phyloP scores from a whole-genome alignment of 78 protist species.

The Goniomonas avonlea region DNA sequence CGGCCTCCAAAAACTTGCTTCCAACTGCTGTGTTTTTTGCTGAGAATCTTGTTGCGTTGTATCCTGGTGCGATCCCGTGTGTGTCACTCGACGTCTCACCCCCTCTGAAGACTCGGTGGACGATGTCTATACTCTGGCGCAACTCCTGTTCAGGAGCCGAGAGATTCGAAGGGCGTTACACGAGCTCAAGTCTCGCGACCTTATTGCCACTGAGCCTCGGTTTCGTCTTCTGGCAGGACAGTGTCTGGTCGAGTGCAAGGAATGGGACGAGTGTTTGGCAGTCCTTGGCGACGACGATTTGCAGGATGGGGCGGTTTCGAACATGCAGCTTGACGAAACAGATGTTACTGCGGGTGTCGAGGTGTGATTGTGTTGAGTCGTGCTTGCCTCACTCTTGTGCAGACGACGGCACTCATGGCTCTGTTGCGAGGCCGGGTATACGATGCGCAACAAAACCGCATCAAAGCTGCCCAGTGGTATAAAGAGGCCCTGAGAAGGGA shows the following conservation, averaged over 20 bases:
- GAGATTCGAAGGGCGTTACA: not conserved
- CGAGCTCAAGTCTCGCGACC: not conserved
- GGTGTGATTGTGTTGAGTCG: no score
- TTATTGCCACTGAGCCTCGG: not conserved
- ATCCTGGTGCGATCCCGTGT: no score
- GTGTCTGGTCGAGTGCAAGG: conserved; percentile 3
- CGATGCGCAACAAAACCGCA: not conserved
- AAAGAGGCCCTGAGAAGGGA: not conserved
- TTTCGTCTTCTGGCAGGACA: not conserved
- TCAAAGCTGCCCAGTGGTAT: not conserved
- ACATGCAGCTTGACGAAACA: no score
- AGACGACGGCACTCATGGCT: not conserved
- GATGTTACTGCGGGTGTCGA: no score
- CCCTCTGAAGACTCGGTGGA: no score
- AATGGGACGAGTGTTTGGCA: not conserved
- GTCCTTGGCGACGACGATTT: conserved; percentile 16
- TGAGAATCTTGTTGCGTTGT: no score
- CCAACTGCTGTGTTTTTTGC: no score
- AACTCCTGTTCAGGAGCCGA: not conserved
- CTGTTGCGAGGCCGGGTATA: not conserved
- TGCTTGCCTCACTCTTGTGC: no score
- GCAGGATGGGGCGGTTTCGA: no score
- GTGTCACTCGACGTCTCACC: no score
- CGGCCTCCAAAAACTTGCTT: no score
- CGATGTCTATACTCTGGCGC: no score